Evolutionary conservation across 2,329 filamentous ascomycete genomes (phyloP), one percentile per base, ranked within the genome.

Genomic region (Paecilomyces sp.): DNA sequence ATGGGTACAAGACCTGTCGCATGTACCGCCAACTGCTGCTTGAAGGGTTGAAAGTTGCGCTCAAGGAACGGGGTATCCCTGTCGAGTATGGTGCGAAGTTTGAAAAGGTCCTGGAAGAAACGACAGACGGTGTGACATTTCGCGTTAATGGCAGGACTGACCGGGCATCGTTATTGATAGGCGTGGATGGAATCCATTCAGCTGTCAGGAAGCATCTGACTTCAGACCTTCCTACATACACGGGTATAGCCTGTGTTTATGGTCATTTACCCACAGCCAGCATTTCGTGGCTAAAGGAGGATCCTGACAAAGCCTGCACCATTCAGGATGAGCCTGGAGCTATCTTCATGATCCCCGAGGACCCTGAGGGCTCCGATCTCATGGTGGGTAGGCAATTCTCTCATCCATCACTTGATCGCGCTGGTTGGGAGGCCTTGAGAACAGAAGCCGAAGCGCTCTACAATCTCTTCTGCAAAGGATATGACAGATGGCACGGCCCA

Each of bases 121-220:
- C 41, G 4, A 47, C 41, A 18, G 41, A 47, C 8, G 15, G 41
- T 8, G 41, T 47, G 18, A n/a, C 41, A 7, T 47, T 47, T 15
- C 9, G 7, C 3, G 9, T 47, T 8, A 47, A 84, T 57, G 82
- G 80, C 1, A 73, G 73, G 0, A 71, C 66, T 0, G 71, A 64
- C 1, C 68, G 64, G 0, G 79, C 81, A 0, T 64, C 71, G 1
- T 66, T 83, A 12, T 76, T 87, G 0, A 73, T 86, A 15, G 84
- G 83, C 0, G 81, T 83, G 0, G 84, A 87, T 60, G 84, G 85
- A 0, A 86, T 87, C 56, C 82, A 86, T 66, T 85, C 83, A 0
- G 74, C 71, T 0, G 81, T 86, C 0, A 77, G 83, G 2, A 75
- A 71, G 3, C 79, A 84, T 51, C 71, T 87, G 0, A 75, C 80